Evolutionary conservation across 352 stramenopile species (phyloP), one percentile per base, ranked within the genome.

Genomic region (Phytophthora citricola): DNA sequence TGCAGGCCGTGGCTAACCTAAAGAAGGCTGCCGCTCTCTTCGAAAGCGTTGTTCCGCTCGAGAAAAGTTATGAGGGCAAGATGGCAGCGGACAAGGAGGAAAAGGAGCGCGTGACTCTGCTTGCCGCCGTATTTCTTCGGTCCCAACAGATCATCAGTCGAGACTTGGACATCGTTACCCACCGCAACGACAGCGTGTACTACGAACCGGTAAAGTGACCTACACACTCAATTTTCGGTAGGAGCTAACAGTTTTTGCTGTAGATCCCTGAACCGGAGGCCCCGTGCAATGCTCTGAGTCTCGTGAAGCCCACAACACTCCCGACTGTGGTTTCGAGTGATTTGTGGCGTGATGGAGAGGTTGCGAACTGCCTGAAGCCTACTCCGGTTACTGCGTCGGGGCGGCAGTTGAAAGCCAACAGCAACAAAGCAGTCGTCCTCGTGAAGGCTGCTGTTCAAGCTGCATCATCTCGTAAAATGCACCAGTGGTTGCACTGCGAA

Each of bases 151-250:
- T 92, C 39, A 74, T 92, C 40, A 69, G 87, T 57, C 78, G 83
- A 44, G 81, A 90, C 41, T 36, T 92, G 22, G 79, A 92, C 55
- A 87, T 92, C 48, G 76, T 86, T 44, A 83, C 83, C 1, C 75
- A 84, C 38, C 79, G 83, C 46, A 92, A 92, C 57, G 78, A 90
- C 48, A 85, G 69, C 51, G 80, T 90, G 8, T 92, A 90, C 52
- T 90, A 89, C 55, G 78, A 90, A 58, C 73, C 73, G 65, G 82
- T 89, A 69, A 29, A 24, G 36, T 32, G 3, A n/a, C 32, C 1
- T 22, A 22, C 17, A 10, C 26, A 15, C 26, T 17, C 7, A 9
- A 20, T 9, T 31, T 36, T 51, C 36, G 15, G 17, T 32, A 32
- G 12, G 8, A 44, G 29, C 17, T 32, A 20, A 15, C 32, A 31